Base-by-base conservation (phyloP, 345 rosid species). In the Eucalyptus erythrocorys region DNA sequence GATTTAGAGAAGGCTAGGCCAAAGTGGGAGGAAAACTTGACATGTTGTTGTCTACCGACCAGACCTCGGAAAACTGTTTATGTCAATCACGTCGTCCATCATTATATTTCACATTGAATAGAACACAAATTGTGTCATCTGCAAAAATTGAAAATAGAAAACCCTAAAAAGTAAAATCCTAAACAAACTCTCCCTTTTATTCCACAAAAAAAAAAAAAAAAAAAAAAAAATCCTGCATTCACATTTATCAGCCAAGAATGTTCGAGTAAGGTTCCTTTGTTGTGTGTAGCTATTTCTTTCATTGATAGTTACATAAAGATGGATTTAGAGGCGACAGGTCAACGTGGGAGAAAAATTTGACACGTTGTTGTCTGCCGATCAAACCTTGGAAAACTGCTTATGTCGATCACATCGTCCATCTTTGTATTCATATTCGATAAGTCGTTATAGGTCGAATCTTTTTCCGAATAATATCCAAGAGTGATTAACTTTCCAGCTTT, bases 21-120 rank as follows among this genome's bases (percentile, higher is more conserved):
- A 34, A 68, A 5, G 40, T 15, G 22, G 40, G 21, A 66, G 79
- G 40, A n/a, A 15, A 15, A 66, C 42, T 32, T 13, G 42, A 13
- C 42, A 15, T 5, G 22, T 32, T n/a, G n/a, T n/a, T 68, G 79
- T 68, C 79, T 32, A 4, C 0, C 22, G 1, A 32, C 4, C 0
- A 68, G 22, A 68, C 42, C 79, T 8, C 79, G 0, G 79, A 16
- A 68, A 68, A 2, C 79, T 7, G 12, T 40, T n/a, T 7, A 7
- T 4, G 19, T n/a, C 3, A n/a, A n/a, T 30, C 19, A n/a, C 21
- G 76, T 15, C 2, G 22, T 66, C 21, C 22, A 7, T 32, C 1
- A 32, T 66, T 16, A 16, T 66, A n/a, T 15, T 66, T 32, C 22
- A 6, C 76, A 32, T 66, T 66, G 79, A 32, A 32, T 66, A 66